phyloP scores from a whole-genome alignment of 768 basidiomycete species.

The Suillus alpinus region DNA sequence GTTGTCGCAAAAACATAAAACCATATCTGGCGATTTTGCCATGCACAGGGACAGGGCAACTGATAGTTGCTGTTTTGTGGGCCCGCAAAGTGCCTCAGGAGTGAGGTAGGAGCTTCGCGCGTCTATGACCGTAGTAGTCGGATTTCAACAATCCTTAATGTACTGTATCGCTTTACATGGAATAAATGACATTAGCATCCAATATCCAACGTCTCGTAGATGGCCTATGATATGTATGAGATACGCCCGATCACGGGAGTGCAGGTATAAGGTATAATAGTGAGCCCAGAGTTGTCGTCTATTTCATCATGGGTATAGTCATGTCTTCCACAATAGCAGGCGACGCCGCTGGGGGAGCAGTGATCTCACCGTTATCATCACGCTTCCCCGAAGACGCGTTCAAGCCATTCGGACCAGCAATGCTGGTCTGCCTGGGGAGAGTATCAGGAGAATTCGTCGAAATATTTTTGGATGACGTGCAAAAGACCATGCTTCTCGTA shows the following conservation, averaged over 20 bases:
- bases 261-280: background rate
- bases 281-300: background rate
- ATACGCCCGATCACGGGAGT: background rate
- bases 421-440: background rate
- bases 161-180: constrained; percentile 22
- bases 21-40: constrained; percentile 21
- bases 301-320: background rate
- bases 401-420: too few species aligned
- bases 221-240: background rate
- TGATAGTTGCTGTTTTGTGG: constrained; percentile 21
- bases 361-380: background rate
- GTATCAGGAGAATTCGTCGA: background rate
- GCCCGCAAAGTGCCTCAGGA: constrained; percentile 22
- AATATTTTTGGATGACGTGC: background rate
- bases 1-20: constrained; percentile 38
- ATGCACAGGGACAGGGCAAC: constrained; percentile 21
- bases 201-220: background rate
- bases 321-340: background rate
- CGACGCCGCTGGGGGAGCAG: background rate
- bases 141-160: constrained; percentile 79
- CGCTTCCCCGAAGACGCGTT: background rate
- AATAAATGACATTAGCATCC: background rate
- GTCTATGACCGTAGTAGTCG: constrained; percentile 47
- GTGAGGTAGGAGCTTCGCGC: constrained; percentile 23
- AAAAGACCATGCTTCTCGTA: background rate